phyloP scores from a whole-genome alignment of 768 basidiomycete genomes.

The Pseudohyphozyma bogoriensis region DNA sequence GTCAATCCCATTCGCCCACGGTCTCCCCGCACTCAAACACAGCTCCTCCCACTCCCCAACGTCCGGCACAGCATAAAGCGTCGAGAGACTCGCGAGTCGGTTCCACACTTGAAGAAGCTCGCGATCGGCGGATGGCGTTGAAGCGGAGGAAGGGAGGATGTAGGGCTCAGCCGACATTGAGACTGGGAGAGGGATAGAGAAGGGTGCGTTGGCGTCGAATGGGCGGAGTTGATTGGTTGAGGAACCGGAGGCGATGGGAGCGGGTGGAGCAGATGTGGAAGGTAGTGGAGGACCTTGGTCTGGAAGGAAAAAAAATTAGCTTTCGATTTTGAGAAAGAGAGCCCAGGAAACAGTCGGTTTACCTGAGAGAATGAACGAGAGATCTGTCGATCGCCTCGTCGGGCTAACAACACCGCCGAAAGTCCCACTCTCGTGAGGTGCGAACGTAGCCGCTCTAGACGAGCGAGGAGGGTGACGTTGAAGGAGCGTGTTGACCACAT shows the following conservation, averaged over 20 bases:
- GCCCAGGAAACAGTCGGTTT: no score
- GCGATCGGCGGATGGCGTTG: neutral
- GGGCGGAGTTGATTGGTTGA: neutral
- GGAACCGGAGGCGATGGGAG: neutral
- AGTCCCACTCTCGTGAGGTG: neutral
- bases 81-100: neutral
- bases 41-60: slow-evolving; percentile 15
- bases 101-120: slow-evolving; percentile 7
- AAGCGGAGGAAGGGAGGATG: neutral
- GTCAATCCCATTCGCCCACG: neutral
- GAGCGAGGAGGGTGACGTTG: slow-evolving; percentile 1
- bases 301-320: neutral
- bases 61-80: slow-evolving; percentile 20
- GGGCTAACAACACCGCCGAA: neutral
- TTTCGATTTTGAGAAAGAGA: no score
- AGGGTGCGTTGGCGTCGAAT: neutral
- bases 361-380: neutral
- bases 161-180: slow-evolving; percentile 17
- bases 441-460: neutral
- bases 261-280: neutral
- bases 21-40: neutral
- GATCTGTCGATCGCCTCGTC: neutral
- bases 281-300: neutral
- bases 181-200: slow-evolving; percentile 4
- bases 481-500: slow-evolving; percentile 7